These are phyloP conservation scores for Botrytis porri DNA, from an alignment of 2,329 filamentous ascomycete species.

Conservation along the genomic window DNA sequence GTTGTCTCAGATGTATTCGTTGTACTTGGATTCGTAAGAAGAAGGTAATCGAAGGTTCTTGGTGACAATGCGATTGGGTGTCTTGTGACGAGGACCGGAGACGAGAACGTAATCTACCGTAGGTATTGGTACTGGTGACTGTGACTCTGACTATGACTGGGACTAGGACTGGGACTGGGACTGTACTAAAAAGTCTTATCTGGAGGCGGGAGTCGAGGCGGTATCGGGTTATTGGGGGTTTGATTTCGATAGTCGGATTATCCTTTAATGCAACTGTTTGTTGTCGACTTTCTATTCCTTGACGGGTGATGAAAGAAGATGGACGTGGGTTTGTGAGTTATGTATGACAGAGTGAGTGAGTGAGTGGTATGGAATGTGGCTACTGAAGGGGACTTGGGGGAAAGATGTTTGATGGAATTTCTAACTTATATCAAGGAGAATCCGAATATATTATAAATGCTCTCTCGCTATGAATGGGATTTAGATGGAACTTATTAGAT, in stretches of 20 bases:
- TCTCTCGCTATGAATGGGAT: not conserved
- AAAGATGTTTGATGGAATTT: not conserved
- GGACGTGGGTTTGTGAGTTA: not conserved
- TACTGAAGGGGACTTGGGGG: not conserved
- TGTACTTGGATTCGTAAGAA: conserved; percentile 11
- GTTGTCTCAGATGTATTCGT: conserved; percentile 12
- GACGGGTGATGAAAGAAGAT: not conserved
- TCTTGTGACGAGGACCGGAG: conserved; percentile 21
- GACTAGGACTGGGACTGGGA: not conserved
- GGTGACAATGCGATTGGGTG: conserved; percentile 9
- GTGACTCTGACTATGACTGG: not conserved
- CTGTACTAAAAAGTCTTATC: conserved; percentile 15
- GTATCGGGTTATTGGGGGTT: conserved; percentile 11
- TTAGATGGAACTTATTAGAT: not conserved
- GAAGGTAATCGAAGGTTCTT: conserved; percentile 14
- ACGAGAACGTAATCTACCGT: conserved; percentile 11
- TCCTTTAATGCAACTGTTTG: conserved; percentile 18
- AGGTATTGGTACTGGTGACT: not conserved
- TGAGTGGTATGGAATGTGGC: not conserved
- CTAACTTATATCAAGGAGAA: not conserved
- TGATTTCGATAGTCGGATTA: conserved; percentile 7
- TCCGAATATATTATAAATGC: too few species aligned
- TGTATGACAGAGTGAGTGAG: too few species aligned
- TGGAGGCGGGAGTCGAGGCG: conserved; percentile 12
- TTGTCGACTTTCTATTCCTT: conserved; percentile 16